These are phyloP conservation scores for Coriolopsis trogii DNA, from an alignment of 1,284 basidiomycete genomes.

Conservation along the genomic window DNA sequence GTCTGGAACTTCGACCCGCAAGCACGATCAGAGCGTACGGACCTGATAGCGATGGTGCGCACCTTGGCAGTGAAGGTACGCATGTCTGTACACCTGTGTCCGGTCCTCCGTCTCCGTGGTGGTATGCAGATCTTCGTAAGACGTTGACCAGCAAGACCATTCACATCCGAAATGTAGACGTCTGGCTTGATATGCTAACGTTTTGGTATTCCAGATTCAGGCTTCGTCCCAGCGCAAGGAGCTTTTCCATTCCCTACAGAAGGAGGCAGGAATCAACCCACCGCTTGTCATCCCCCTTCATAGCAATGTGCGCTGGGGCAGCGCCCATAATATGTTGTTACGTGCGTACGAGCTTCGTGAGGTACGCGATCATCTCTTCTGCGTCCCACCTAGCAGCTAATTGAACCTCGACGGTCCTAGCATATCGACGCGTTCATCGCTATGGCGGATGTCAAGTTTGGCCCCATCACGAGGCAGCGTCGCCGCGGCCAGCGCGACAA, in stretches of 20 bases:
- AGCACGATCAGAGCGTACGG: neutral
- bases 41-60: slow-evolving; percentile 4
- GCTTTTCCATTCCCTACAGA: neutral
- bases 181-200: neutral
- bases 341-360: neutral
- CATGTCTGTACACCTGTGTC: neutral
- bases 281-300: slow-evolving; percentile 5
- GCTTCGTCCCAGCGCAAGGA: neutral
- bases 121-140: neutral
- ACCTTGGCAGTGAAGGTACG: slow-evolving; percentile 8
- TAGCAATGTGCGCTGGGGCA: slow-evolving; percentile 3
- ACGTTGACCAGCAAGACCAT: neutral
- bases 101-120: too few relatives aligned
- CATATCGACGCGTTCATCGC: slow-evolving; percentile 25
- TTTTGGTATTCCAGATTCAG: neutral
- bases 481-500: slow-evolving; percentile 22
- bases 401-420: neutral
- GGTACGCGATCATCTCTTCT: neutral
- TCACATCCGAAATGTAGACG: neutral
- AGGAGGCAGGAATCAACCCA: neutral
- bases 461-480: slow-evolving; percentile 29
- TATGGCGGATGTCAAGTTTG: slow-evolving; percentile 27
- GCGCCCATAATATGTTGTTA: neutral
- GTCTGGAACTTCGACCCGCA: slow-evolving; percentile 6
- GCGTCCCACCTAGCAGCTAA: too few relatives aligned